Evolutionary conservation across 2,329 filamentous ascomycete genomes (phyloP), one percentile per base, ranked within the genome.

Genomic region (Apiospora arundinis): DNA sequence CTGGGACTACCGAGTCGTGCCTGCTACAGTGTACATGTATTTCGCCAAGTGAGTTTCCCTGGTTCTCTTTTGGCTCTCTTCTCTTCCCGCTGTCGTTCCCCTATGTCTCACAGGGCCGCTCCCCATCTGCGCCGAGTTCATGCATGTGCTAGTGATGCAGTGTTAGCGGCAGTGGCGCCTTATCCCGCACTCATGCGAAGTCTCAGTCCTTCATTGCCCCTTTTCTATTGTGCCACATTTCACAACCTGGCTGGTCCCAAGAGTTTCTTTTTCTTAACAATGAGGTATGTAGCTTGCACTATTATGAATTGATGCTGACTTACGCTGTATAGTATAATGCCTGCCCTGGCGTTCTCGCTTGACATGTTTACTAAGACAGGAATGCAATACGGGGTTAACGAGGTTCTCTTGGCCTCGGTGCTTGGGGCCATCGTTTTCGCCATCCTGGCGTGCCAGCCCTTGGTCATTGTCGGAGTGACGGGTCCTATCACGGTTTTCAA

Each of bases 401-500:
- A 97, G 82, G 94, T 96, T 2, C 85, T 97, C n/a, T 85, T 97
- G 48, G 88, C 95, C 8, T 97, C 93, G 1, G 94, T 97, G 1
- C 85, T 97, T 9, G 95, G 92, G 2, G 89, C 93, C 7, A 90
- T 95, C 0, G 93, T 97, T 1, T 97, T 97, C 80, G 86, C 93
- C 2, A 75, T 97, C 1, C 87, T 94, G 73, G 92, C 94, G 9
- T 93, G 92, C 37, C 95, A 97, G 79, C 95, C 95, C 8, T 84
- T 97, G 71, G 93, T 95, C 70, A 97, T 97, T 80, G 95, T 97
- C 28, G 95, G 95, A 28, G 94, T 97, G 2, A 97, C 94, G 14
- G 93, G 93, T 82, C 94, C 94, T 4, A 97, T 97, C 71, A 97
- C 95, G 21, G 94, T 97, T 40, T 97, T 97, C 79, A 97, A 97